These are phyloP conservation scores for Coriolopsis trogii DNA, from an alignment of 1,284 basidiomycete species.

Conservation along the genomic window DNA sequence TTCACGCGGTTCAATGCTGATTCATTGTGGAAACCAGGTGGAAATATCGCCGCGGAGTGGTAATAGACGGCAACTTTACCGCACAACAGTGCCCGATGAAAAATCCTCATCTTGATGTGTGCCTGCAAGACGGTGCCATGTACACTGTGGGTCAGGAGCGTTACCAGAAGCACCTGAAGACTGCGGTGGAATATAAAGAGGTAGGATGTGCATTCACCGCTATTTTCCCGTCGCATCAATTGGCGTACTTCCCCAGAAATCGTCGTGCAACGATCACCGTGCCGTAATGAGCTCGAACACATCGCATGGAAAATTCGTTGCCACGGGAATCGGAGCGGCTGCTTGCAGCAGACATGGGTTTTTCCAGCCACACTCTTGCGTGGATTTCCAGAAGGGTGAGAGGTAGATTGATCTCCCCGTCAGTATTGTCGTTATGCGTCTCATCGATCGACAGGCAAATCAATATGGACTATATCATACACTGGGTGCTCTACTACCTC, in stretches of 20 bases:
- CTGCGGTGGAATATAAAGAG: neutral
- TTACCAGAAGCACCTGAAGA: neutral
- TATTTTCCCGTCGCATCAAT: neutral
- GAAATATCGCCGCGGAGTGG: neutral
- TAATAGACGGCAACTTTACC: slow-evolving; percentile 4
- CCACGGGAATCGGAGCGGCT: slow-evolving; percentile 20
- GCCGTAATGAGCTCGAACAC: slow-evolving; percentile 14
- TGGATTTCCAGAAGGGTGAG: slow-evolving; percentile 26
- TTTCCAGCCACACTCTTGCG: slow-evolving; percentile 21
- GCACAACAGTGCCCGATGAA: slow-evolving; percentile 2
- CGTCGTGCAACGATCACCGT: slow-evolving; percentile 1
- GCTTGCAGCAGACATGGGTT: slow-evolving; percentile 25
- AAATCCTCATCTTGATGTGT: slow-evolving; percentile 1
- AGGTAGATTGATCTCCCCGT: slow-evolving; percentile 7
- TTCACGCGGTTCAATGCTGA: neutral
- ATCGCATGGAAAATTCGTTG: slow-evolving; percentile 3
- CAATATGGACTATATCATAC: slow-evolving; percentile 28
- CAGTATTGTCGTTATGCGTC: no score
- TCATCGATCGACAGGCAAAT: slow-evolving; percentile 11
- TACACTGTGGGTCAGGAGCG: neutral
- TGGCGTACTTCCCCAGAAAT: neutral
- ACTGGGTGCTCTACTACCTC: neutral
- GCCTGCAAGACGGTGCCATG: neutral
- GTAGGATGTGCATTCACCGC: neutral
- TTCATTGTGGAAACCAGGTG: neutral